Evolutionary conservation across 306 rosid genomes (phyloP), one percentile per base, ranked within the genome.

Genomic region (Medicago arabica): DNA sequence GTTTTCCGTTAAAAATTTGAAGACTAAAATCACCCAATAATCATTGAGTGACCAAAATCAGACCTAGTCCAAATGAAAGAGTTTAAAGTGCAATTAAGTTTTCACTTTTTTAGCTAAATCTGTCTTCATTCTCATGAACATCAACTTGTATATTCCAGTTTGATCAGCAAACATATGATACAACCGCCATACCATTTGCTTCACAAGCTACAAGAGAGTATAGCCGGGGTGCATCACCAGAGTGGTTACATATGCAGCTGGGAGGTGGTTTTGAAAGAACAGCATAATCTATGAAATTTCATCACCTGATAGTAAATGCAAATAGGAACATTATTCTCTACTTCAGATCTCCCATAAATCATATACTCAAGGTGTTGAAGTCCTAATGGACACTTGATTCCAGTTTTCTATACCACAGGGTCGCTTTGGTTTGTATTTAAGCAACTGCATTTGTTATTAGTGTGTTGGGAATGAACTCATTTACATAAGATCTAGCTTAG

Each of bases 201-300:
- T 84, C 96, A 58, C 97, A 91, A 82, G 87, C 91, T 43, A 54
- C 89, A 36, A 84, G 97, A 87, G 96, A 91, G 54, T 89, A 83
- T 59, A 87, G 86, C 78, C 88, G 91, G 1, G 92, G 94, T 25
- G 82, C 93, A 31, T 89, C 98, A 4, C 96, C 98, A 0, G 92
- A 93, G 51, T 93, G 97, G 98, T 76, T 93, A 82, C 98, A 93
- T 67, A 93, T 93, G 98, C 98, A 93, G 88, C 80, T 93, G 38
- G 98, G 98, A 75, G 87, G 97, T 23, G 86, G 91, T 77, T 93
- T 89, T 60, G 97, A 88, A 82, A 86, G 91, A 89, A 79, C 92
- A 51, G 68, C 89, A 9, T 91, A 89, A 78, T 77, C 80, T 40
- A 18, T 63, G 76, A 86, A 80, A 77, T 60, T 71, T 74, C 73